A percentile compares a stretch with the other conserved stretches of the same genome.
These are phyloP conservation scores for Xeromyces bisporus DNA, from an alignment of 495 filamentous ascomycete genomes.

Conservation along the genomic window DNA sequence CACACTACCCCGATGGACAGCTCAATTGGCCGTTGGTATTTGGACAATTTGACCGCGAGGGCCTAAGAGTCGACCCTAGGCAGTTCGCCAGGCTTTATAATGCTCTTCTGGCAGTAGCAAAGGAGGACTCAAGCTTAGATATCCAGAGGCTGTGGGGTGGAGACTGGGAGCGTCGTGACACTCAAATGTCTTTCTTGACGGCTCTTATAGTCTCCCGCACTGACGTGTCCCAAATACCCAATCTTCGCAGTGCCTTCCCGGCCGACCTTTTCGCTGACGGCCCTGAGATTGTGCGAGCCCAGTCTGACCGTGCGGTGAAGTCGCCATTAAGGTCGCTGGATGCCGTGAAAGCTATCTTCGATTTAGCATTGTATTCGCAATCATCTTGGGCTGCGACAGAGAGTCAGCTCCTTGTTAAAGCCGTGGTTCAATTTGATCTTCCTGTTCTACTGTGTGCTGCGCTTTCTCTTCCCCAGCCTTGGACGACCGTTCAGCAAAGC, in stretches of 20 bases:
- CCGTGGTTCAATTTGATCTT: constrained; percentile 34
- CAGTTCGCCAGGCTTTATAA: constrained; percentile 72
- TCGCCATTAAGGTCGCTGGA: constrained; percentile 81
- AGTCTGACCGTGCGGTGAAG: constrained; percentile 56
- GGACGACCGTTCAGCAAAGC: constrained; percentile 43
- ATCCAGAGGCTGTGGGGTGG: constrained; percentile 84
- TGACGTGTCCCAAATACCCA: constrained; percentile 67
- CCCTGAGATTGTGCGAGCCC: constrained; percentile 47
- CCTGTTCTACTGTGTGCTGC: constrained; percentile 64
- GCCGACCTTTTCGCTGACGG: constrained; percentile 59
- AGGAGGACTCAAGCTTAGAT: constrained; percentile 44
- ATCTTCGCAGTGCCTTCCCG: constrained; percentile 61
- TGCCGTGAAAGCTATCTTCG: constrained; percentile 66
- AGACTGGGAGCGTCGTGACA: constrained; percentile 66
- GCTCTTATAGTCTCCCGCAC: constrained; percentile 64
- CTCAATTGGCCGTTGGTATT: constrained; percentile 76
- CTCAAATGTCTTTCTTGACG: constrained; percentile 78
- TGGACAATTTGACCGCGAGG: constrained; percentile 64
- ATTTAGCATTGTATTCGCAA: constrained; percentile 51
- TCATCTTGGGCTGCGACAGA: constrained; percentile 47
- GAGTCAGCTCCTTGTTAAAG: constrained; percentile 41
- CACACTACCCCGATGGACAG: constrained; percentile 36
- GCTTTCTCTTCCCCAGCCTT: constrained; percentile 48
- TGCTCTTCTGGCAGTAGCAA: constrained; percentile 52
- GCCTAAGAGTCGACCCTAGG: constrained; percentile 50